These are phyloP conservation scores for Aspergillus fischeri DNA, from an alignment of 2,329 filamentous ascomycete genomes.

Conservation along the genomic window DNA sequence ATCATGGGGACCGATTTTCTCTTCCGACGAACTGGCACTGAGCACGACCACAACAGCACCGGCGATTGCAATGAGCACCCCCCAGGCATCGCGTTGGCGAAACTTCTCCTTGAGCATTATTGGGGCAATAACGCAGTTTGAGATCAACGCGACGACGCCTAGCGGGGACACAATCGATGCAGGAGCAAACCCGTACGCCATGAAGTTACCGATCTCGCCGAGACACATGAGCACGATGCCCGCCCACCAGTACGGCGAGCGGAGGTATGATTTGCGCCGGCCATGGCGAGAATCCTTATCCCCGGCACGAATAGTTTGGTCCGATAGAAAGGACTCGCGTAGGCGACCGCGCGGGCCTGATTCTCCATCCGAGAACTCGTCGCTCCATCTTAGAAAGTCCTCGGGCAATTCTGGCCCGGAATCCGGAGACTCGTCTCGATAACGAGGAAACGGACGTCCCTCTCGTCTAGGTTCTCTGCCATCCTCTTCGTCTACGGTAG, in stretches of 20 bases:
- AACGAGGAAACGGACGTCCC: slow-evolving; percentile 9
- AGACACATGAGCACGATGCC: slow-evolving; percentile 89
- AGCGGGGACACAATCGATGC: slow-evolving; percentile 95
- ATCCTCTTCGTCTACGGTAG: slow-evolving; percentile 25
- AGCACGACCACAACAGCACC: slow-evolving; percentile 91
- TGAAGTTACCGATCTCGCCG: slow-evolving; percentile 91
- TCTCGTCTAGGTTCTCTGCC: slow-evolving; percentile 7
- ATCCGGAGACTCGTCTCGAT: slow-evolving; percentile 18
- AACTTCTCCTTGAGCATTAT: slow-evolving; percentile 91
- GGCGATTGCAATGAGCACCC: slow-evolving; percentile 78
- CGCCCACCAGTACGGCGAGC: slow-evolving; percentile 93
- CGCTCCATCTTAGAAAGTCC: slow-evolving; percentile 19
- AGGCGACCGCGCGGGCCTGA: slow-evolving; percentile 36
- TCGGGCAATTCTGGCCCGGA: slow-evolving; percentile 31
- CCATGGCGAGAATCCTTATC: slow-evolving; percentile 36
- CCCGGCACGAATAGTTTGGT: slow-evolving; percentile 36
- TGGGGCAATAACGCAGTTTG: slow-evolving; percentile 94
- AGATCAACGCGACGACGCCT: slow-evolving; percentile 93
- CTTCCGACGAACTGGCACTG: slow-evolving; percentile 84
- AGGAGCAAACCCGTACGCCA: slow-evolving; percentile 95
- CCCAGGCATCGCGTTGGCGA: slow-evolving; percentile 76
- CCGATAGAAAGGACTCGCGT: slow-evolving; percentile 35
- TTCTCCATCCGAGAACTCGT: slow-evolving; percentile 29
- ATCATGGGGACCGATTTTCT: slow-evolving; percentile 82
- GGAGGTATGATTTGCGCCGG: slow-evolving; percentile 70